phyloP scores from a whole-genome alignment of 768 basidiomycete genomes.

The Boletus edulis region DNA sequence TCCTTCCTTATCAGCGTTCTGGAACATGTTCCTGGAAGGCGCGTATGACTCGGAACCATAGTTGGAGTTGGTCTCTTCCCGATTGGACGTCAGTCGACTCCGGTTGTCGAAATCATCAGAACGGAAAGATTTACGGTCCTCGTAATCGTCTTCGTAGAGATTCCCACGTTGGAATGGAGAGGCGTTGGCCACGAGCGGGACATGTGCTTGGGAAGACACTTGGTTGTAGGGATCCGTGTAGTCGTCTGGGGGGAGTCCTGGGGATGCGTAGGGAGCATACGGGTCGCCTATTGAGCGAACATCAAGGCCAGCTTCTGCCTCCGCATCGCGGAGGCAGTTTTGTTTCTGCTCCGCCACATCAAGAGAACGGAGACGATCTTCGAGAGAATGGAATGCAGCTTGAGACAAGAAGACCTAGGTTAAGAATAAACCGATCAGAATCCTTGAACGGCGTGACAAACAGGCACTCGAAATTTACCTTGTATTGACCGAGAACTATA shows the following conservation, averaged over 20 bases:
- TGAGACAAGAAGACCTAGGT: constrained; percentile 86
- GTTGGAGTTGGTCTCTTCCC: constrained; percentile 76
- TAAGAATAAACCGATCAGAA: background rate
- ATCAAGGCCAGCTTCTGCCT: constrained; percentile 66
- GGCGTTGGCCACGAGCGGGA: constrained; percentile 82
- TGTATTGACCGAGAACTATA: constrained; percentile 77
- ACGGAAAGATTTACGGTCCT: constrained; percentile 68
- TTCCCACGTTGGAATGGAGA: constrained; percentile 80
- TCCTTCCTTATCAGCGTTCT: constrained; percentile 71
- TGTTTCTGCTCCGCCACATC: constrained; percentile 88
- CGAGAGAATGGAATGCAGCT: constrained; percentile 81
- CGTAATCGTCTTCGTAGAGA: constrained; percentile 75
- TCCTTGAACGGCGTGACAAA: background rate
- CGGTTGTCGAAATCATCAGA: constrained; percentile 80
- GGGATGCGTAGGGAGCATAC: constrained; percentile 72
- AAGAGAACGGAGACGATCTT: constrained; percentile 78
- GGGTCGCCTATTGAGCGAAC: constrained; percentile 59
- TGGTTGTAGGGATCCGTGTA: constrained; percentile 54
- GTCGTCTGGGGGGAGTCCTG: constrained; percentile 41
- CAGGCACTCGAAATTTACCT: constrained; percentile 48
- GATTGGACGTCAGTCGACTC: constrained; percentile 72
- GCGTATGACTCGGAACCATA: constrained; percentile 93
- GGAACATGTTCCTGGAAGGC: constrained; percentile 95
- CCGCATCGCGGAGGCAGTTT: constrained; percentile 72
- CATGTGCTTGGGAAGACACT: constrained; percentile 58